Evolutionary conservation across 441 rosid genomes (phyloP), one percentile per base, ranked within the genome.

Genomic region (Francoa sonchifolia): DNA sequence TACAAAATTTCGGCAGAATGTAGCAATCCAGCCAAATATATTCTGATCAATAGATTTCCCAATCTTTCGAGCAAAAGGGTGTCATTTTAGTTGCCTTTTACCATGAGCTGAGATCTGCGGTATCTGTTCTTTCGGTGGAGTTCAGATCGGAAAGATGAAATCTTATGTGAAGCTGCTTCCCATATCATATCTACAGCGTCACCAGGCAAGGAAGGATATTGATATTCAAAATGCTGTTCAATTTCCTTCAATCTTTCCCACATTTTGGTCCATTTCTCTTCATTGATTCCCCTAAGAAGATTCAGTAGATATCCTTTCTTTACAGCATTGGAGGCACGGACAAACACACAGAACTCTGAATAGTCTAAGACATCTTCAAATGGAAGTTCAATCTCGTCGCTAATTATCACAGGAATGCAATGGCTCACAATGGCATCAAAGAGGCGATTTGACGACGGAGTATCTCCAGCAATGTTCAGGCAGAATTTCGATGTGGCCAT

Each of bases 381-480:
- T 23, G 94, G 94, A 37, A 83, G 68, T 66, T 76, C 94, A 28
- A 74, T 79, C 33, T 68, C 63, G 29, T 83, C 94, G 8, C 94
- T 83, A 55, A 83, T 71, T 2, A 79, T 72, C 58, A 83, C 86
- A 1, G 94, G 89, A 29, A 79, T 74, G 25, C 94, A 79, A 54
- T 79, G 84, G 65, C 71, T 79, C 32, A 59, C 83, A 8, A 79
- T 77, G 37, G 83, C 72, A 40, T 83, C 89, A 32, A 79, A 83
- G 31, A 83, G 83, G 48, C 94, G 89, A 50, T 82, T 79, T 10
- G 94, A 79, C 34, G 94, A 79, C 22, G 94, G 89, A 16, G 86
- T 83, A 30, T 83, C 94, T 5, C 94, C 94, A 0, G 90, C 94
- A 15, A 83, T 76, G 33, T 77, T 66, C 16, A 79, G 73, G 67